Base-by-base conservation (phyloP, 495 filamentous ascomycete genomes). In the Xanthoparmelia taractica region DNA sequence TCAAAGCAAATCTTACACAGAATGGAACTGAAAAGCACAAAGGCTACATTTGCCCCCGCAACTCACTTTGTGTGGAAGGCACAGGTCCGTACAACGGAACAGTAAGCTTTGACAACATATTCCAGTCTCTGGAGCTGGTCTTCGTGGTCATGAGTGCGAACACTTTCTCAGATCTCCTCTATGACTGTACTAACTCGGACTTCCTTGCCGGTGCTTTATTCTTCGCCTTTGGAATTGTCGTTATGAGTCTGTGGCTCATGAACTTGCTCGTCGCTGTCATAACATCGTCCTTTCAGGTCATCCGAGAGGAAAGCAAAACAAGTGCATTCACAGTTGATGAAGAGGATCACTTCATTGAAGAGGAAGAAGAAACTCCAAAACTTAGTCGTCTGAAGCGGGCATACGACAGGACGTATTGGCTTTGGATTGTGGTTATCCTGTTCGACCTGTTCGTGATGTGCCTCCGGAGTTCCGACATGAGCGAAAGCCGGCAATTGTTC, bases 141-240 rank as follows among this genome's bases (percentile, higher is more conserved):
- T 99, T 99, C 73, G 91, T 99, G 43, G 85, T 97, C 67, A 97
- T 99, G 91, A 96, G 89, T 67, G 90, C 91, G 20, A 99, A 99
- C 74, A 97, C 94, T 0, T 97, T 92, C 72, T 87, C 92, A 2
- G 91, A 97, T 70, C 74, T 99, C 37, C 87, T 99, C 72, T 97
- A 99, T 71, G 90, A 89, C 67, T 91, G 91, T 20, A 90, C 87
- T 37, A 85, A 96, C 71, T 95, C 88, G 61, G 94, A 99, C 68
- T 97, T 94, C 67, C 83, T 96, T 31, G 84, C 88, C 2, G 82
- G 89, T 7, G 90, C 92, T 11, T 75, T 94, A 10, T 96, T 92
- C 75, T 96, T 95, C 66, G 91, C 87, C 33, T 82, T 80, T 63
- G 91, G 89, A 2, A 87, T 96, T 70, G 85, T 99, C 52, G 90